Evolutionary conservation across 1,284 basidiomycete genomes (phyloP), one percentile per base, ranked within the genome.

Genomic region (Mycena sp.): DNA sequence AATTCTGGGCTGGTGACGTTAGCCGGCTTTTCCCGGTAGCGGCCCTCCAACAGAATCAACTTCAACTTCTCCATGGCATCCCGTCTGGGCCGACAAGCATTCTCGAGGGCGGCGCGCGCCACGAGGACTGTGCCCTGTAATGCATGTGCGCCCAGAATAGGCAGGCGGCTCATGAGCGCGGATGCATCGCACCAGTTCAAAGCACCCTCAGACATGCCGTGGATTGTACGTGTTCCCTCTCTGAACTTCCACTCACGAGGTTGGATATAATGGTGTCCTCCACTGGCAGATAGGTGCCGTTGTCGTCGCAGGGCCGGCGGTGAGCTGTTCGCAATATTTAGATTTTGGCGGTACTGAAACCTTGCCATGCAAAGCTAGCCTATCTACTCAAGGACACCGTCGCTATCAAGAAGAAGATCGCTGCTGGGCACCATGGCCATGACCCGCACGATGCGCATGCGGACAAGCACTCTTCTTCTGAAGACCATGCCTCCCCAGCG

Each of bases 81-180:
- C 40, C 63, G 58, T 41, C 17, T 61, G 29, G 19, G 51, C 32
- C 52, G 63, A 45, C 58, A 60, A 50, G 51, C 52, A 28, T 64
- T 64, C 58, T 59, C 62, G 32, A 55, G 56, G 23, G 54, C 56
- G 19, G 28, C 29, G 19, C 63, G 63, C 48, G 54, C 38, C 9
- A 30, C 58, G 19, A 32, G 63, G 48, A 32, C 57, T 23, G 38
- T 23, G 14, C 58, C 46, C 32, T 53, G 53, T 7, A 44, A 49
- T 40, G 40, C 25, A 6, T 53, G 19, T 30, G 29, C 49, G 25
- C 43, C 63, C 28, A 44, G n/a, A n/a, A n/a, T n/a, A n/a, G n/a
- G n/a, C n/a, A n/a, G 32, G 37, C 58, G 63, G 40, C 21, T 64
- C 38, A 64, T 64, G 58, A 64, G 63, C 54, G 58, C 58, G n/a